Conservation (phyloP, 2,329 filamentous ascomycete genomes). For the Colletotrichum horii region DNA sequence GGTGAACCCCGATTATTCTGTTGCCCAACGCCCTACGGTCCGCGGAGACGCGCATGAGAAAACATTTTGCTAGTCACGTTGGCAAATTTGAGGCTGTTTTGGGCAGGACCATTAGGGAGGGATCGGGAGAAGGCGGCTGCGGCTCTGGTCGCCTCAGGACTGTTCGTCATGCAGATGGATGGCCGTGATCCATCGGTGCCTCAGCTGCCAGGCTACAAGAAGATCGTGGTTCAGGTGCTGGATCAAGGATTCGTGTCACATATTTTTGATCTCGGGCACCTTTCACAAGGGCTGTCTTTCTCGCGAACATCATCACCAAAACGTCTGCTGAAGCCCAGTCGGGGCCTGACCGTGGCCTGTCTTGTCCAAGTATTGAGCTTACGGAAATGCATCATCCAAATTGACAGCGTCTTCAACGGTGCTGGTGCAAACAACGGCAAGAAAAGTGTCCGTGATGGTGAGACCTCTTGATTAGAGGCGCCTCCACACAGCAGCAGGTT, state of each 20-base stretch:
- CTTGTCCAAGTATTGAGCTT: not conserved
- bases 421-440: not conserved
- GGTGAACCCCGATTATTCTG: not conserved
- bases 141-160: not conserved
- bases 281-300: not conserved
- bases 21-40: not conserved
- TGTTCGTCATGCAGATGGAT: not conserved
- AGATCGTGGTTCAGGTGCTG: not conserved
- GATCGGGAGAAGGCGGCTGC: conserved; percentile 15
- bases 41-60: not conserved
- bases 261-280: not conserved
- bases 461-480: not conserved
- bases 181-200: not conserved
- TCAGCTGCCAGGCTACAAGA: not conserved
- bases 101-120: not conserved
- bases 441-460: not conserved
- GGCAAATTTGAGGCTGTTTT: not conserved
- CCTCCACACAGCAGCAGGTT: not conserved
- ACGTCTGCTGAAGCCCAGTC: not conserved
- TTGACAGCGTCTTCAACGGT: not conserved
- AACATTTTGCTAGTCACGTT: not conserved
- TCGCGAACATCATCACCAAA: not conserved
- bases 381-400: not conserved
- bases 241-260: not conserved
- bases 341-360: not conserved